Percentiles rank a stretch among this genome's conserved stretches.
Conservation (phyloP, 2,329 filamentous ascomycete genomes). For the Fusarium subtropicale region DNA sequence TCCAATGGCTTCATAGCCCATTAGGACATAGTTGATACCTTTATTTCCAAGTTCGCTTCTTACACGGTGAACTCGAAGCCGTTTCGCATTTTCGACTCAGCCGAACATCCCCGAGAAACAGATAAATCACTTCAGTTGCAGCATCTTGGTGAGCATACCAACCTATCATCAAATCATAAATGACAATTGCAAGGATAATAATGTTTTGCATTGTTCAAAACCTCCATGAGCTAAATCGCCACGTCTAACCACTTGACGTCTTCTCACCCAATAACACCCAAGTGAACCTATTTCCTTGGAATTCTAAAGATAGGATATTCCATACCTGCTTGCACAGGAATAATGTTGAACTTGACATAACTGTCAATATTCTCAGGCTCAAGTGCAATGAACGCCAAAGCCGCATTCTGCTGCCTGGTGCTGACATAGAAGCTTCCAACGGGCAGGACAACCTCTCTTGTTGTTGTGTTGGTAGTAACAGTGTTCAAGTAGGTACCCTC, state of each 20-base stretch:
- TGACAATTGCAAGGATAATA: not conserved
- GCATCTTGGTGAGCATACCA: too few species aligned
- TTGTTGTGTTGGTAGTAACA: slow-evolving; percentile 11
- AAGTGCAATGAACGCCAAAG: slow-evolving; percentile 11
- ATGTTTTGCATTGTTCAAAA: not conserved
- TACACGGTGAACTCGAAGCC: rapidly evolving
- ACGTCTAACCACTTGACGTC: rapidly evolving
- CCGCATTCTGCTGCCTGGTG: slow-evolving; percentile 18
- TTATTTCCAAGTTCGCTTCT: not conserved
- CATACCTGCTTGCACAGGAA: slow-evolving; percentile 6
- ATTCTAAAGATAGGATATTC: slow-evolving; percentile 27
- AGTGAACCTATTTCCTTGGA: not conserved
- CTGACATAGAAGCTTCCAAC: slow-evolving; percentile 17
- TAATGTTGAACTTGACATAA: slow-evolving; percentile 23
- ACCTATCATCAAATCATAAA: rapidly evolving
- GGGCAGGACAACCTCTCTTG: not conserved
- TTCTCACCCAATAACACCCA: rapidly evolving
- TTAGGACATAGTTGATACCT: too few species aligned
- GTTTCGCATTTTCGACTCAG: too few species aligned
- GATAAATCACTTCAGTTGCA: too few species aligned
- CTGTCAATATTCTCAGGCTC: slow-evolving; percentile 29
- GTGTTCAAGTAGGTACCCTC: slow-evolving; percentile 21
- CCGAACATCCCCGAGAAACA: too few species aligned
- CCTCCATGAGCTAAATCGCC: not conserved
- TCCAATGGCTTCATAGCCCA: not conserved